These are phyloP conservation scores for Monosporascus ibericus DNA, from an alignment of 2,329 filamentous ascomycete species.

Conservation along the genomic window DNA sequence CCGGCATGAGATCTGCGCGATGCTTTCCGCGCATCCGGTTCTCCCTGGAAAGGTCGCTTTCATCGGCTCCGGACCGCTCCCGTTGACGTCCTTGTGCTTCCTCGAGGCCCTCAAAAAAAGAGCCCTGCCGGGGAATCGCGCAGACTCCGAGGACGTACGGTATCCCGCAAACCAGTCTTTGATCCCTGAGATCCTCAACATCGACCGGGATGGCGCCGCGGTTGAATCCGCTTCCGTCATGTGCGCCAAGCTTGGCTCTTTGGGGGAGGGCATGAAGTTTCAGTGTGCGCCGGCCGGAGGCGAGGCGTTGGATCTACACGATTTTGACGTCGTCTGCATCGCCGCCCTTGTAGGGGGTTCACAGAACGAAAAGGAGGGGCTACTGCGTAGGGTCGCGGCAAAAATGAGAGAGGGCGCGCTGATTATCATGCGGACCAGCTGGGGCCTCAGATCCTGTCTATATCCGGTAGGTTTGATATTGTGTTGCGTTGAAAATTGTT, in stretches of 20 bases:
- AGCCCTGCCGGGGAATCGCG: constrained; percentile 5
- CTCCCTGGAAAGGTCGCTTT: constrained; percentile 34
- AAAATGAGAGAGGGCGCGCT: constrained; percentile 36
- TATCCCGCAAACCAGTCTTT: background rate
- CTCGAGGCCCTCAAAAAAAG: constrained; percentile 24
- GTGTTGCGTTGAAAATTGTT: background rate
- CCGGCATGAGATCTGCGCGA: constrained; percentile 36
- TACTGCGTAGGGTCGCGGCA: constrained; percentile 29
- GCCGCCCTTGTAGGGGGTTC: constrained; percentile 42
- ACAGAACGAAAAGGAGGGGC: constrained; percentile 33
- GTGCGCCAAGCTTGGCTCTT: constrained; percentile 25
- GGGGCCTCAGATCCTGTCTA: constrained; percentile 36
- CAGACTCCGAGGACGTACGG: background rate
- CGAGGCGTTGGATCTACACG: constrained; percentile 18
- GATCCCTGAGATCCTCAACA: constrained; percentile 28
- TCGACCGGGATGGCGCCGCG: constrained; percentile 33
- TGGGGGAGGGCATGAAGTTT: constrained; percentile 29
- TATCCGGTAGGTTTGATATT: constrained; percentile 35
- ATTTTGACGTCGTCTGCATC: constrained; percentile 41
- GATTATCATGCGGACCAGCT: constrained; percentile 39
- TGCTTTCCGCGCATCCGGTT: constrained; percentile 28
- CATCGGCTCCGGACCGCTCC: constrained; percentile 44
- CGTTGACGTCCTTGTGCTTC: constrained; percentile 41
- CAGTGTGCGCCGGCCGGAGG: constrained; percentile 26
- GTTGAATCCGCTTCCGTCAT: constrained; percentile 26